Percentiles rank a stretch among this genome's conserved stretches.
phyloP scores from a whole-genome alignment of 176 grass and related monocot genomes.

The Tillandsia fasciculata region DNA sequence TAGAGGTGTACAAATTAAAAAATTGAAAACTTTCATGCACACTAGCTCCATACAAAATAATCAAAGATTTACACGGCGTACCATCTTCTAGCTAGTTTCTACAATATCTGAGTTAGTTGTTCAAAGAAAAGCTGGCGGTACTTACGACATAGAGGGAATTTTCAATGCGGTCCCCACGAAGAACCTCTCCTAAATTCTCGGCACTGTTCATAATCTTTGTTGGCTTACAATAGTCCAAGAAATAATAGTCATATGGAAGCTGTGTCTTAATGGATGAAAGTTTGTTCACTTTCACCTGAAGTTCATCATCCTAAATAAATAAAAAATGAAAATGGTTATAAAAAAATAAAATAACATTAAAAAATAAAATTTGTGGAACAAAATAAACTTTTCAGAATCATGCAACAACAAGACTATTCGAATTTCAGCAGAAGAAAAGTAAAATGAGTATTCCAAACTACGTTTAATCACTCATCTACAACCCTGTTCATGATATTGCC shows the following conservation, averaged over 20 bases:
- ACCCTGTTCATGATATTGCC: too few species aligned
- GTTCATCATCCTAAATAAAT: constrained; percentile 47
- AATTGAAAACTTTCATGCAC: background rate
- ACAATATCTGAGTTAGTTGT: background rate
- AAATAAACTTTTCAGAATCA: background rate
- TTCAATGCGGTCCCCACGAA: constrained; percentile 81
- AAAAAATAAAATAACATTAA: constrained; percentile 7
- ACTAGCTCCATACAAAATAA: background rate
- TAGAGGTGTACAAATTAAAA: too few species aligned
- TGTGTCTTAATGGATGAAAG: constrained; percentile 78
- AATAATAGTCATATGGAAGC: constrained; percentile 86
- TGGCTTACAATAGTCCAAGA: constrained; percentile 74
- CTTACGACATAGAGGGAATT: constrained; percentile 68
- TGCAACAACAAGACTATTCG: too few species aligned
- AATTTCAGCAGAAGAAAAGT: too few species aligned
- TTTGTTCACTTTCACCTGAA: constrained; percentile 84
- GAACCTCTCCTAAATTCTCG: constrained; percentile 78
- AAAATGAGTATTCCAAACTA: too few species aligned
- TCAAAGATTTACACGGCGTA: background rate
- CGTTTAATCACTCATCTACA: too few species aligned
- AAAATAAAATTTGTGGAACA: background rate
- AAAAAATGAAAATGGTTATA: background rate
- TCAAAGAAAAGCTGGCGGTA: background rate
- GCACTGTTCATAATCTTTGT: constrained; percentile 54
- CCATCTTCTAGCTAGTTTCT: background rate